These are phyloP conservation scores for Pyrus pyrifolia DNA, from an alignment of 306 rosid species.

Conservation along the genomic window DNA sequence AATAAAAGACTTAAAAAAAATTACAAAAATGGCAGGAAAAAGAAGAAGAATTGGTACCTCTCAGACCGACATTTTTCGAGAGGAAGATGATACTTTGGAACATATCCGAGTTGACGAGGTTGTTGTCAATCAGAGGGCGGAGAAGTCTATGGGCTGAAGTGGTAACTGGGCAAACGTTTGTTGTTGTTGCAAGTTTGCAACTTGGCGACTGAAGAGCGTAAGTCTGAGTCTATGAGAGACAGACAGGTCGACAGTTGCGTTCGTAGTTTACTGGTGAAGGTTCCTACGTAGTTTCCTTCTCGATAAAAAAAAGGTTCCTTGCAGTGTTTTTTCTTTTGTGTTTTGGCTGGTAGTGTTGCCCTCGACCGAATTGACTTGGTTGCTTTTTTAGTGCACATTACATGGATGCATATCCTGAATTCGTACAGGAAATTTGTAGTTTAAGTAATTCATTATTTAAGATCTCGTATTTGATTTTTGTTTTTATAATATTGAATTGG, in stretches of 20 bases:
- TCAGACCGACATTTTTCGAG: not conserved
- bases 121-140: not conserved
- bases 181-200: not conserved
- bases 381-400: not conserved
- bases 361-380: not conserved
- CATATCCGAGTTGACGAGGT: not conserved
- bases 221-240: not conserved
- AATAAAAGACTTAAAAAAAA: not conserved
- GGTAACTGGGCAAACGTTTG: not conserved
- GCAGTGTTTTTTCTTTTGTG: not conserved
- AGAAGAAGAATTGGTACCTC: not conserved
- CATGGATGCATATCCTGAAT: not conserved
- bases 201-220: not conserved
- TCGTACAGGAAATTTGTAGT: not conserved
- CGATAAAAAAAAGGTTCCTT: not conserved
- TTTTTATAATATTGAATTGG: not conserved
- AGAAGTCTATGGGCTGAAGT: not conserved
- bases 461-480: no score
- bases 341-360: not conserved
- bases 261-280: constrained; percentile 4
- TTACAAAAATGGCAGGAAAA: not conserved
- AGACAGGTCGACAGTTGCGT: not conserved
- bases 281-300: not conserved
- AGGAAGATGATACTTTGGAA: not conserved
- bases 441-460: not conserved